These are phyloP conservation scores for Nannochloropsis granulata DNA, from an alignment of 108 stramenopile species.

Conservation along the genomic window DNA sequence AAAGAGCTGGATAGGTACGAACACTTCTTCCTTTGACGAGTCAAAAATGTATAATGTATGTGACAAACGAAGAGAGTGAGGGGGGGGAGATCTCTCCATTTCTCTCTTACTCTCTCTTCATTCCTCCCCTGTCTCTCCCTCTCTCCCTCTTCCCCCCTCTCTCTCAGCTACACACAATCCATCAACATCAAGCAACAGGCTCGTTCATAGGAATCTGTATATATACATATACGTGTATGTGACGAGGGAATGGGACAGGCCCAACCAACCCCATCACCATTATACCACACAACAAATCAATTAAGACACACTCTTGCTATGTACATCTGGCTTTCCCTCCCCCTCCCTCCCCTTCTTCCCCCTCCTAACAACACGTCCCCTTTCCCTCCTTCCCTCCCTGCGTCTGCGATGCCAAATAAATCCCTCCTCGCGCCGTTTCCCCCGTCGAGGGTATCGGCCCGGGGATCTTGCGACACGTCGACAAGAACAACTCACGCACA, in stretches of 20 bases:
- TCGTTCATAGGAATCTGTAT: background rate
- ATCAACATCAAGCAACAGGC: background rate
- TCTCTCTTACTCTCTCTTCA: no score
- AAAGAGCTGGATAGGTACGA: no score
- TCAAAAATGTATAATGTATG: no score
- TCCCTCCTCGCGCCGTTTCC: background rate
- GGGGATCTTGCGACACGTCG: background rate
- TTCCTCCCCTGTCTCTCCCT: no score
- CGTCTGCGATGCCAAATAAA: background rate
- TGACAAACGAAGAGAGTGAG: no score
- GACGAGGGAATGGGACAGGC: background rate
- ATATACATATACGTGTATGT: background rate
- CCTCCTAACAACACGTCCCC: background rate
- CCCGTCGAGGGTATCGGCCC: background rate
- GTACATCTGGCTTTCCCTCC: background rate
- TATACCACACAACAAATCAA: no score
- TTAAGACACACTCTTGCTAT: background rate
- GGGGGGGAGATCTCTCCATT: no score
- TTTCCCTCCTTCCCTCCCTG: background rate
- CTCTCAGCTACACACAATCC: no score
- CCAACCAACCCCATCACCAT: background rate
- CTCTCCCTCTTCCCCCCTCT: no score
- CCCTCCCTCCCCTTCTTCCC: background rate
- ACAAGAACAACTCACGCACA: conserved; percentile 30
- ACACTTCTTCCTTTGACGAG: no score